Base-by-base conservation (phyloP, 164 flowering plant species). In the Santalum album region DNA sequence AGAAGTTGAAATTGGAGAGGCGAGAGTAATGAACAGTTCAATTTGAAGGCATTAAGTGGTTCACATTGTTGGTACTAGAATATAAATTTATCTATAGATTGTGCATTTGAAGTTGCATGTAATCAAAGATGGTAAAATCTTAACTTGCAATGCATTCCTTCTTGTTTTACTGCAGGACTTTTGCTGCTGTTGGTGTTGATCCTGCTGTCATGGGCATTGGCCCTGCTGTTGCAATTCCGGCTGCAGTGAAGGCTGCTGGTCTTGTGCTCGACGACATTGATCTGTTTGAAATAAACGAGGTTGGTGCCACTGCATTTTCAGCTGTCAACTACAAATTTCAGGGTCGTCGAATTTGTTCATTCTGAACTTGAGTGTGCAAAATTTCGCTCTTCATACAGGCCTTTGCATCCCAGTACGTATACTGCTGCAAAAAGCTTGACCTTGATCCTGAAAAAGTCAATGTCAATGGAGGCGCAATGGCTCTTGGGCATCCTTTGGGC, bases 191-290 rank as follows among this genome's bases (percentile, higher is more conserved):
- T 53, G 90, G 90, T 36, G 90, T 84, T 26, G 87, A 81, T 53
- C 90, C 90, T 24, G 78, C 78, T 49, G 73, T 86, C 36, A 86
- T 86, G 94, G 94, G 94, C 2, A 50, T 86, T 17, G 94, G 94
- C 24, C 94, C 94, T 53, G 85, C 89, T 27, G 75, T 67, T 61
- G 89, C 94, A n/a, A 83, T 86, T 49, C 89, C 94, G 12, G 82
- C 74, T 57, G 87, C 89, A 23, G 83, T 79, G 24, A 77, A 74
- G 51, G 59, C 78, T 49, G 87, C 94, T 21, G 87, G 87, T 51
- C 81, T 83, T 20, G 65, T 72, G 58, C 63, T 83, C 55, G 62
- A 62, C 50, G 82, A 86, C 52, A 78, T 86, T 57, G 82, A 78
- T 44, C 56, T 86, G 44, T 81, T 75, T 55, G 94, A 86, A 64